Conservation (phyloP, 2,329 filamentous ascomycete species). For the Chaetomium sp. region DNA sequence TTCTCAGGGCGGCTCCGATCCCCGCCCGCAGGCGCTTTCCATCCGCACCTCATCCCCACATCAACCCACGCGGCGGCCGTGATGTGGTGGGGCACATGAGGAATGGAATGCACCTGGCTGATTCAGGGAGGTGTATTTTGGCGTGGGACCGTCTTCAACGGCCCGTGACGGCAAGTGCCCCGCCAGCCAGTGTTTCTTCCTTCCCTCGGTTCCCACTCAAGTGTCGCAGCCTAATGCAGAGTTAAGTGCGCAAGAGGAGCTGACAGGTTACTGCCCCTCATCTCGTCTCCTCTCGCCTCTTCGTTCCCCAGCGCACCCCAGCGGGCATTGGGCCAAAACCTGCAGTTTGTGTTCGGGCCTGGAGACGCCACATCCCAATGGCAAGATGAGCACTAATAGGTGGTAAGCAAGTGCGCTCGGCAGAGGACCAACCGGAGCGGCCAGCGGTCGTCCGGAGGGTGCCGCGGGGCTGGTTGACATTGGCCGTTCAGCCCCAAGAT, state of each 20-base stretch:
- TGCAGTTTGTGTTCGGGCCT: slow-evolving; percentile 9
- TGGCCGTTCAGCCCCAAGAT: slow-evolving; percentile 23
- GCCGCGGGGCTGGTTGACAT: slow-evolving; percentile 21
- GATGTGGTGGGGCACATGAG: slow-evolving; percentile 17
- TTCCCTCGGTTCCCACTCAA: slow-evolving; percentile 2
- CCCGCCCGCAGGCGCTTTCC: background rate
- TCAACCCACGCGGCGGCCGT: slow-evolving; percentile 2
- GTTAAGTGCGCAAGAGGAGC: background rate
- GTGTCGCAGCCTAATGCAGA: slow-evolving; percentile 18
- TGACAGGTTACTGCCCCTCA: background rate
- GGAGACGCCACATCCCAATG: slow-evolving; percentile 11
- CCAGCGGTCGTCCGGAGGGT: slow-evolving; percentile 16
- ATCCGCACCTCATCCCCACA: slow-evolving; percentile 4
- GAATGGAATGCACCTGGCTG: slow-evolving; percentile 21
- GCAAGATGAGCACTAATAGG: background rate
- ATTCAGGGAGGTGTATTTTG: slow-evolving; percentile 29
- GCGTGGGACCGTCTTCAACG: slow-evolving; percentile 7
- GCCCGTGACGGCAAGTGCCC: slow-evolving; percentile 16
- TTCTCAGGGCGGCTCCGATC: slow-evolving; percentile 1
- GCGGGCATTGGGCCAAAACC: slow-evolving; percentile 14
- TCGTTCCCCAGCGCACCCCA: slow-evolving; percentile 2
- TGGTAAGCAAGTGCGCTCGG: background rate
- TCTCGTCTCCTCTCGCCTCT: background rate
- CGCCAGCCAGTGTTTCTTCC: slow-evolving; percentile 3
- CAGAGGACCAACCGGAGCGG: slow-evolving; percentile 9